Evolutionary conservation across 805 yeast species (phyloP).

Genomic region (Spathaspora passalidarum): DNA sequence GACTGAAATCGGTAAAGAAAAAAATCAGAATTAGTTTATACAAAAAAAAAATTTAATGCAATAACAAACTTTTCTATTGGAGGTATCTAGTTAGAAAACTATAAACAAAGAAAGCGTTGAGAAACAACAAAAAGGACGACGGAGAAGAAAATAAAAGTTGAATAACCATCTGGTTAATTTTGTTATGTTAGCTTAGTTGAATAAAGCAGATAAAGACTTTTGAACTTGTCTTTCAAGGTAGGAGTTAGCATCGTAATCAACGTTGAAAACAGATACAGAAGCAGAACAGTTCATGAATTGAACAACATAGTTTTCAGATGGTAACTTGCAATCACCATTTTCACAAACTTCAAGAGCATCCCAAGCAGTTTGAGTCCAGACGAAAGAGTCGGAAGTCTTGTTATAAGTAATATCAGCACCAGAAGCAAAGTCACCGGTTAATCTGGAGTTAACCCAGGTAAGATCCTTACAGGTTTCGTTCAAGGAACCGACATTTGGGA

Average conservation of each 20-base stretch:
- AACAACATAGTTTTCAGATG: slow-evolving; percentile 36
- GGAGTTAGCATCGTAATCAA: slow-evolving; percentile 3
- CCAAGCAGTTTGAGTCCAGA: slow-evolving; percentile 11
- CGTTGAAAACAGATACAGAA: slow-evolving; percentile 41
- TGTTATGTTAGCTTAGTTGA: background rate
- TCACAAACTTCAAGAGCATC: slow-evolving; percentile 24
- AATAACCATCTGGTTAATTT: no score
- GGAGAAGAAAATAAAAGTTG: background rate
- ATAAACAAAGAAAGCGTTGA: no score
- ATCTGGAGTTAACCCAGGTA: slow-evolving; percentile 42
- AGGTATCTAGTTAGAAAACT: no score
- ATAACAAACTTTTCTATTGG: no score
- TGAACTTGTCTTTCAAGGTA: background rate
- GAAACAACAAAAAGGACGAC: background rate
- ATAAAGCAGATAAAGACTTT: background rate
- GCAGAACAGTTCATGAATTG: slow-evolving; percentile 36
- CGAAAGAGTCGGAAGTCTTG: slow-evolving; percentile 31
- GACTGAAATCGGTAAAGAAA: no score
- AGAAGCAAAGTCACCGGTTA: slow-evolving; percentile 39
- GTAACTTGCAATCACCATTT: slow-evolving; percentile 44
- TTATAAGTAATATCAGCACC: slow-evolving; percentile 35
- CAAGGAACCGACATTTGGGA: slow-evolving; percentile 42
- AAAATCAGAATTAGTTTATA: no score
- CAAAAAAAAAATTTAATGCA: no score
- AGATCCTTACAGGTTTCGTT: slow-evolving; percentile 44